Evolutionary conservation across 116 monocot genomes (phyloP).

Genomic region (Papilionanthe hybrid): DNA sequence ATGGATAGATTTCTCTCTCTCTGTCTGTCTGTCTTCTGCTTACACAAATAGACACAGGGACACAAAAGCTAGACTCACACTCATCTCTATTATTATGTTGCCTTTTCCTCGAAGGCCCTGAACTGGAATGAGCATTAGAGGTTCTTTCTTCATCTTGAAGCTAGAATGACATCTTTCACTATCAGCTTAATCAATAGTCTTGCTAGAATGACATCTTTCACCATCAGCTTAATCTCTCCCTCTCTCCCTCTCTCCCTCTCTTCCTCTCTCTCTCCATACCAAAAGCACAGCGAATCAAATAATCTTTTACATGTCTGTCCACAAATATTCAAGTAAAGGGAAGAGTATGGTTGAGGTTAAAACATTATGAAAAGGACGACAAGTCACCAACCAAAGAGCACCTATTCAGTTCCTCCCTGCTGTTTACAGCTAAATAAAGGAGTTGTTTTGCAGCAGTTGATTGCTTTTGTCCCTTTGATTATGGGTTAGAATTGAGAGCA

Average conservation of each 20-base stretch:
- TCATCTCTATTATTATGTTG: slow-evolving; percentile 5
- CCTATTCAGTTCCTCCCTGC: background rate
- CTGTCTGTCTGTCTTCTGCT: background rate
- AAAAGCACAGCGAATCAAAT: slow-evolving; percentile 40
- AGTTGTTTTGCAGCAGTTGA: slow-evolving; percentile 6
- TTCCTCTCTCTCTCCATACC: slow-evolving; percentile 14
- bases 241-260: slow-evolving; percentile 15
- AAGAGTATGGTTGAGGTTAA: slow-evolving; percentile 16
- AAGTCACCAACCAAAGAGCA: slow-evolving; percentile 5
- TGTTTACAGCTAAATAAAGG: slow-evolving; percentile 10
- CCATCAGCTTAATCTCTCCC: slow-evolving; percentile 40
- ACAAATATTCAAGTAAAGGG: background rate
- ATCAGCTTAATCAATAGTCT: slow-evolving; percentile 22
- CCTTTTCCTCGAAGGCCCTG: background rate
- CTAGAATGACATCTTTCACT: slow-evolving; percentile 51
- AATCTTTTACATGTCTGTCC: slow-evolving; percentile 32
- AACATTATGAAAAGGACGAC: slow-evolving; percentile 3
- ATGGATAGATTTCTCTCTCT: background rate
- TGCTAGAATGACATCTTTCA: slow-evolving; percentile 49
- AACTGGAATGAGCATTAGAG: slow-evolving; percentile 12
- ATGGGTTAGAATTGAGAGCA: background rate
- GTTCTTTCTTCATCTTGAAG: slow-evolving; percentile 66
- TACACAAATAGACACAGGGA: background rate
- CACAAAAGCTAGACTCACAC: background rate
- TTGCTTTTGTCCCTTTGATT: slow-evolving; percentile 2